Conservation (phyloP, 305 asterid genomes). For the Solanum aculeatissimum region DNA sequence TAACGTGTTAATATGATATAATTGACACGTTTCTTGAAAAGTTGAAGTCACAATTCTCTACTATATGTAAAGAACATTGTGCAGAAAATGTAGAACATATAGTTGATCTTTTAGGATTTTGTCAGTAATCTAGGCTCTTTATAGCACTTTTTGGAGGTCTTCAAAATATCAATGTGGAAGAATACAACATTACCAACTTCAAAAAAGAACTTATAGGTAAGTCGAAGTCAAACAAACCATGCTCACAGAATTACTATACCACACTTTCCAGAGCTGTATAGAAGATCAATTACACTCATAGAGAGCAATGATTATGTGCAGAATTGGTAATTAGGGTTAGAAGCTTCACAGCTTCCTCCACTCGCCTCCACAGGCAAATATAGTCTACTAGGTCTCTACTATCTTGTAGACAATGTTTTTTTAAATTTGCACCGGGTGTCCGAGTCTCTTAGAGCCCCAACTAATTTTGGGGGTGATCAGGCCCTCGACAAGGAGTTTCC, state of each 20-base stretch:
- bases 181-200: background rate
- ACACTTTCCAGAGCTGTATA: background rate
- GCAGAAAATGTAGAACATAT: background rate
- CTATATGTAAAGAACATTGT: background rate
- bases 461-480: too few species aligned
- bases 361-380: background rate
- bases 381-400: background rate
- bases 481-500: too few species aligned
- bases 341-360: background rate
- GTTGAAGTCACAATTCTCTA: background rate
- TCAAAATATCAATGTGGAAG: background rate
- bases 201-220: background rate
- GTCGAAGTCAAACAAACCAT: background rate
- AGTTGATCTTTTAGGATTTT: background rate
- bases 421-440: too few species aligned
- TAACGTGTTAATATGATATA: background rate
- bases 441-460: too few species aligned
- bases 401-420: too few species aligned
- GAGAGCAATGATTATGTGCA: background rate
- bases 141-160: background rate
- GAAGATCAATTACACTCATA: background rate
- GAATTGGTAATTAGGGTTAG: background rate
- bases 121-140: background rate
- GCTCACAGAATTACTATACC: background rate
- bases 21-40: background rate